phyloP scores from a whole-genome alignment of 179 eudicot species.

The Actinidia arguta region DNA sequence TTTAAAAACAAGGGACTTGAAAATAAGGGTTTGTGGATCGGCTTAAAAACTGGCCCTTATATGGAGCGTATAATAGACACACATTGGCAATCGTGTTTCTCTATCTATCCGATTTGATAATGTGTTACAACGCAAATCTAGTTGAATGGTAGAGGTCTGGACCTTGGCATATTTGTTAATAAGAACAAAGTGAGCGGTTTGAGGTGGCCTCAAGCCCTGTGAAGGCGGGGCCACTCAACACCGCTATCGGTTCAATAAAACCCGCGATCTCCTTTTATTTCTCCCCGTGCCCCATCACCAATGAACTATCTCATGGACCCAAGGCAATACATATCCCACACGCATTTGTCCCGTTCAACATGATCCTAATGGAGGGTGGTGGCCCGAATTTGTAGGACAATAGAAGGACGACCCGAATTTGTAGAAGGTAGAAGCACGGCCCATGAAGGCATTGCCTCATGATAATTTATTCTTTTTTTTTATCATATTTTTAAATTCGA shows the following conservation, averaged over 20 bases:
- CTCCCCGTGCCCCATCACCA: background rate
- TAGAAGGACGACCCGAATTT: too few relatives aligned
- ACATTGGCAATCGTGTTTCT: background rate
- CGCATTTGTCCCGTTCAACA: background rate
- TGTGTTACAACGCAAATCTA: slow-evolving; percentile 6
- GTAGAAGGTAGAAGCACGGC: too few relatives aligned
- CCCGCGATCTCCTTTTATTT: slow-evolving; percentile 10
- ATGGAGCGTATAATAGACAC: background rate
- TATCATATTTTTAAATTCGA: too few relatives aligned
- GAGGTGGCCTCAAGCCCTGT: slow-evolving; percentile 23
- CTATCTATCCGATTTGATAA: background rate
- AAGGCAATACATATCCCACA: background rate
- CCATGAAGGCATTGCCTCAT: too few relatives aligned
- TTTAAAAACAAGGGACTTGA: too few relatives aligned
- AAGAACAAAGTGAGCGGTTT: background rate
- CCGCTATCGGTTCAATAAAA: slow-evolving; percentile 7
- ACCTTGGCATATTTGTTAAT: background rate
- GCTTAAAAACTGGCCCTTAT: too few relatives aligned
- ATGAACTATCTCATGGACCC: background rate
- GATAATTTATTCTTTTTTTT: too few relatives aligned
- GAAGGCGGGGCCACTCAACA: background rate
- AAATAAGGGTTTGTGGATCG: too few relatives aligned
- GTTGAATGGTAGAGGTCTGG: background rate
- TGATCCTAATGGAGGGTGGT: too few relatives aligned
- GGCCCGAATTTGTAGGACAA: too few relatives aligned